Base-by-base conservation (phyloP, 208 protist species). In the Leishmania guyanensis region DNA sequence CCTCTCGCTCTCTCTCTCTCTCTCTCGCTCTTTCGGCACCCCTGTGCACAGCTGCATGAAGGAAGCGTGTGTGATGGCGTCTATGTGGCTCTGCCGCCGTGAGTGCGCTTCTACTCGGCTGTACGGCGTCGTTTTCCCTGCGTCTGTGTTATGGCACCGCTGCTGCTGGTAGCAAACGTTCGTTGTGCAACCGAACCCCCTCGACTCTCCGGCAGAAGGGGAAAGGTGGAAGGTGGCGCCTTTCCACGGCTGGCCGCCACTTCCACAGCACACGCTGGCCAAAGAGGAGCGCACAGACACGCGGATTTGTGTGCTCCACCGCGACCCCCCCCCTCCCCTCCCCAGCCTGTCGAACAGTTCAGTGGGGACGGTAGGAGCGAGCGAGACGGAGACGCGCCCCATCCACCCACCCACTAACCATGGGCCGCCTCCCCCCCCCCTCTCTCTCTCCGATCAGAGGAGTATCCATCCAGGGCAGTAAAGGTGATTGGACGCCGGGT, bases 391-490 rank as follows among this genome's bases (percentile, higher is more conserved):
- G 29, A 66, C n/a, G 12, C 36, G 62, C 62, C 62, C 17, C 62
- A 66, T 36, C 29, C 62, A 5, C 22, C 12, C 62, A 9, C 62
- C 36, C 33, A 3, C 26, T n/a, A 46, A 3, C 46, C 22, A 12
- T 51, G 3, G 0, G 20, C 26, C 68, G 3, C 36, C 39, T 2
- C 36, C 16, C 74, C 29, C 29, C 29, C 39, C 53, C 6, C 29
- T 6, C 39, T 53, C 12, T 14, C 73, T 33, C 36, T 17, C 26
- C 29, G 1, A 12, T 86, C 51, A 93, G 43, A 97, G 70, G 20
- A 97, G 76, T 29, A 97, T 85, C 92, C 94, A 97, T 60, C 89
- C 83, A 36, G 82, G 78, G 64, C 89, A 90, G 86, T 97, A 97
- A 10, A 97, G 83, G 83, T 95, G 92, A 54, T 91, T 92, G 17